These are phyloP conservation scores for Populus davidiana DNA, from an alignment of 345 rosid genomes.

Conservation along the genomic window DNA sequence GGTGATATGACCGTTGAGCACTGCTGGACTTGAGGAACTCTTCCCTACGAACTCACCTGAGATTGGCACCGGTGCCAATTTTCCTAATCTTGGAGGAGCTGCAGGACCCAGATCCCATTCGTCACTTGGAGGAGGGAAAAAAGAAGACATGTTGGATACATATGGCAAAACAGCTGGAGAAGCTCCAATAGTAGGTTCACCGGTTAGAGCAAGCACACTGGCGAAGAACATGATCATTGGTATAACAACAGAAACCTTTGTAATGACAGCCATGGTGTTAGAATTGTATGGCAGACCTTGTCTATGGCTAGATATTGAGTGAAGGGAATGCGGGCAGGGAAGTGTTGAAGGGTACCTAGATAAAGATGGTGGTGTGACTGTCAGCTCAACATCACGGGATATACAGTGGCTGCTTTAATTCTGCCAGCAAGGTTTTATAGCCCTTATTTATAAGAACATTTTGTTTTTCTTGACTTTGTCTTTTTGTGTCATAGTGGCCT, in stretches of 20 bases:
- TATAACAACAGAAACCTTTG: conserved; percentile 26
- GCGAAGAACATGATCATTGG: conserved; percentile 24
- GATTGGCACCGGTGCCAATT: conserved; percentile 41
- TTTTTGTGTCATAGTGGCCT: background rate
- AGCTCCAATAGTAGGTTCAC: conserved; percentile 46
- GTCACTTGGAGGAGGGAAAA: conserved; percentile 56
- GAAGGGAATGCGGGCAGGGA: background rate
- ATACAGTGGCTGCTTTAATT: background rate
- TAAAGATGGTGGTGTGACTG: background rate
- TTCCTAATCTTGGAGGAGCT: conserved; percentile 38
- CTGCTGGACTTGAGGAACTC: conserved; percentile 34
- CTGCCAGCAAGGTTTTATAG: background rate
- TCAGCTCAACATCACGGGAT: background rate
- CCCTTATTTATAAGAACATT: background rate
- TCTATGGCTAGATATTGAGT: conserved; percentile 1
- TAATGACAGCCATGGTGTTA: conserved; percentile 37
- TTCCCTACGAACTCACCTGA: conserved; percentile 54
- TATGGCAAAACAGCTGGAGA: conserved; percentile 59
- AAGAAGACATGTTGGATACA: conserved; percentile 54
- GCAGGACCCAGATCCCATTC: conserved; percentile 29
- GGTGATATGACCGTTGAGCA: conserved; percentile 19
- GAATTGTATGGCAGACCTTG: background rate
- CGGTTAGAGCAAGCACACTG: conserved; percentile 17
- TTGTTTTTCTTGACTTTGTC: background rate
- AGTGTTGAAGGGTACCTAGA: background rate